Evolutionary conservation across 306 rosid species (phyloP).

Genomic region (Glycine soja): DNA sequence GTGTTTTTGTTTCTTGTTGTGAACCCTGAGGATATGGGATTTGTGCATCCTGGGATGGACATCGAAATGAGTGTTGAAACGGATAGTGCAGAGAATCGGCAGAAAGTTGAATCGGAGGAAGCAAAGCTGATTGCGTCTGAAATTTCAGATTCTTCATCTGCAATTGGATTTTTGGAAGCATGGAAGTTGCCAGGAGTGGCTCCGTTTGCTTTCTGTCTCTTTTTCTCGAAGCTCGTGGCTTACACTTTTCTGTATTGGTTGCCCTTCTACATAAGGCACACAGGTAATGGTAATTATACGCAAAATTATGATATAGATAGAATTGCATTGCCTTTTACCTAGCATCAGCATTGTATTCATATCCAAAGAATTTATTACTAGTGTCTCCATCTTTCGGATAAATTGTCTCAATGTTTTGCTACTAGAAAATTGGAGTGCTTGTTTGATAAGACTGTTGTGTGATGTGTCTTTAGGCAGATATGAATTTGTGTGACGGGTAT

Average conservation of each 20-base stretch:
- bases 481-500: not conserved
- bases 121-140: constrained; percentile 61
- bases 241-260: constrained; percentile 92
- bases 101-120: constrained; percentile 71
- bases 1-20: constrained; percentile 82
- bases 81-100: constrained; percentile 43
- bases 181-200: constrained; percentile 92
- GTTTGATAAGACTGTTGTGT: not conserved
- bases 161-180: constrained; percentile 95
- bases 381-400: constrained; percentile 4
- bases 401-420: not conserved
- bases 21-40: constrained; percentile 72
- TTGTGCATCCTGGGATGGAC: constrained; percentile 57
- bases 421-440: constrained; percentile 25
- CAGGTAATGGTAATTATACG: constrained; percentile 47
- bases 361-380: not conserved
- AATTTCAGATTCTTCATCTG: constrained; percentile 58
- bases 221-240: constrained; percentile 95
- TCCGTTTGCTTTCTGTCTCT: constrained; percentile 84
- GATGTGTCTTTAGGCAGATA: constrained; percentile 5
- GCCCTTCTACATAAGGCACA: constrained; percentile 89
- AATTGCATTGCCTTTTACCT: constrained; percentile 6
- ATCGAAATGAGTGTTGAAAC: constrained; percentile 63
- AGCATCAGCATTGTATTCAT: not conserved
- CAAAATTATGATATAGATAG: constrained; percentile 39